A percentile compares a stretch with the other conserved stretches of the same genome.
These are phyloP conservation scores for Nicotiana rustica DNA, from an alignment of 305 asterid genomes.

Conservation along the genomic window DNA sequence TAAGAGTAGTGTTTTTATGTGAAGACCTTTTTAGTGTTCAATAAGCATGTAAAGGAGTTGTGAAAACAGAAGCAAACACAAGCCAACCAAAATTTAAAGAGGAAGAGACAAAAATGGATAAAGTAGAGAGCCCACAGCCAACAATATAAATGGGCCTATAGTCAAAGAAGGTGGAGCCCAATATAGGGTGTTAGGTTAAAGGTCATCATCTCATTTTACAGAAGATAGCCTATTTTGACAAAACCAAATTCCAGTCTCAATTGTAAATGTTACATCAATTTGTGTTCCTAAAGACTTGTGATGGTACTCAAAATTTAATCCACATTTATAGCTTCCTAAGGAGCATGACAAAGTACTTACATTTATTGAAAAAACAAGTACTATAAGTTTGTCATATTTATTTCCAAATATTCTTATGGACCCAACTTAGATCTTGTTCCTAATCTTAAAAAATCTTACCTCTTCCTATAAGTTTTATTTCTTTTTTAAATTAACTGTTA, in stretches of 20 bases:
- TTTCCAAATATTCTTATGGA: background rate
- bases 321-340: background rate
- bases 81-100: background rate
- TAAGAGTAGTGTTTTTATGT: background rate
- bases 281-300: background rate
- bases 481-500: too few relatives aligned
- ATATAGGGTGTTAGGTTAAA: conserved; percentile 15
- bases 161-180: conserved; percentile 26
- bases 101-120: background rate
- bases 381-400: conserved; percentile 14
- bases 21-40: background rate
- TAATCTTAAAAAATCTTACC: too few relatives aligned
- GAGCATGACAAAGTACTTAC: background rate
- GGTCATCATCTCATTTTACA: conserved; percentile 9
- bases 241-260: conserved; percentile 16
- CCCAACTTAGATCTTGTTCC: background rate
- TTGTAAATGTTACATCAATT: conserved; percentile 12
- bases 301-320: background rate
- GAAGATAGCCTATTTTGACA: background rate
- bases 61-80: conserved; percentile 22
- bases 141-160: background rate
- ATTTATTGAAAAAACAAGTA: background rate
- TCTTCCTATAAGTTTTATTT: too few relatives aligned
- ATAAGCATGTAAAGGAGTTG: background rate
- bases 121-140: background rate